Base-by-base conservation (phyloP, 1,284 basidiomycete species). In the Sanguinoderma infundibulare region DNA sequence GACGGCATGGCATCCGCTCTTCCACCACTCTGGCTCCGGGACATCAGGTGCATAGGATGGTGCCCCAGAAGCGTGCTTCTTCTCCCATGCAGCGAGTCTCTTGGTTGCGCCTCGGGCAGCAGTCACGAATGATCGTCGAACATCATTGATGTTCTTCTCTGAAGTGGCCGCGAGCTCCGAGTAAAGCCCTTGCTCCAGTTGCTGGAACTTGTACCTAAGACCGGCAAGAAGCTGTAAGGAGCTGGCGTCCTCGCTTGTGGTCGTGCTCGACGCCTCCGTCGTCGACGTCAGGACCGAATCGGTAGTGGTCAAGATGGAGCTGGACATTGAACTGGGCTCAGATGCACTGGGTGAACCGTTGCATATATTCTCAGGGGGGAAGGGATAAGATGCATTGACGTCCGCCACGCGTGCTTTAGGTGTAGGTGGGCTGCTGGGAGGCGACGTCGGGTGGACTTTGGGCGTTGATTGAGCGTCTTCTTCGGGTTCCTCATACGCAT, bases 11-110 rank as follows among this genome's bases (percentile, higher is more conserved):
- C 80, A 86, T 7, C 80, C 80, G 20, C 74, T 76, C n/a, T 73
- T 73, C 83, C 84, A 87, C 85, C 89, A 92, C 30, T 80, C 81
- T 0, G 90, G 90, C 66, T 87, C 83, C 20, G 70, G 67, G 1
- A 71, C 73, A 9, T 71, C 69, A 24, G 78, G 70, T 32, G 76
- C 73, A 22, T 75, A 70, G 6, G 75, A 65, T 22, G 81, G 67
- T 3, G 15, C 10, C 2, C 28, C 17, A 1, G 49, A 35, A 3
- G 32, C 30, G 72, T 90, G 84, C 67, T 90, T 87, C 72, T 77
- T 80, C 74, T 89, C 81, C 88, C 89, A 90, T 0, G 83, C 87
- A 1, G 70, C 67, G 2, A 91, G 67, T 38, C 85, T 76, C 59
- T 79, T 81, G 47, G 79, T 77, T 3, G 84, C 81, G 0, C 83